Evolutionary conservation across 768 basidiomycete species (phyloP).

Genomic region (Hygrocybe punicea): DNA sequence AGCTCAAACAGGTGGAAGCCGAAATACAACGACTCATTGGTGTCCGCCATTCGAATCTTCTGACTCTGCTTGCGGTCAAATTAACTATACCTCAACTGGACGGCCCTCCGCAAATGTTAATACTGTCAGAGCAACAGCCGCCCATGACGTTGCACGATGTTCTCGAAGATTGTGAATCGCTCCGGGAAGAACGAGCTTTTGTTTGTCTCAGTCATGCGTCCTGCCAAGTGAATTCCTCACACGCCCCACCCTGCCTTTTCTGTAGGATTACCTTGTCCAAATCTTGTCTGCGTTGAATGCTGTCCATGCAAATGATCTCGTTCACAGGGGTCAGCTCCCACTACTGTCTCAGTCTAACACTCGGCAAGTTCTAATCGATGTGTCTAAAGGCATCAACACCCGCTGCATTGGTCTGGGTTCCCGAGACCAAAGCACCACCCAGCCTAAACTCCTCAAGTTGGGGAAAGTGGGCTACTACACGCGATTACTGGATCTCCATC

Average conservation of each 20-base stretch:
- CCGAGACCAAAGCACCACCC: conserved; percentile 43
- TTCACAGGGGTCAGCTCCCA: conserved; percentile 60
- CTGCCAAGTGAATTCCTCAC: background rate
- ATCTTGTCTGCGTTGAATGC: conserved; percentile 67
- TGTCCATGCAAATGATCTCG: conserved; percentile 59
- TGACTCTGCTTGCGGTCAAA: conserved; percentile 66
- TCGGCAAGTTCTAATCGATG: background rate
- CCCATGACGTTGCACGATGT: conserved; percentile 66
- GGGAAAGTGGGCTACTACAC: conserved; percentile 69
- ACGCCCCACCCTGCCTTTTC: no score
- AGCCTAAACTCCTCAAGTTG: conserved; percentile 69
- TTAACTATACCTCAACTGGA: conserved; percentile 49
- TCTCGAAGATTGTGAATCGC: conserved; percentile 68
- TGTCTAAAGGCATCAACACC: conserved; percentile 49
- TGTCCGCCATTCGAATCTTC: conserved; percentile 64
- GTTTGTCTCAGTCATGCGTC: conserved; percentile 39
- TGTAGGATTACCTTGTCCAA: conserved; percentile 74
- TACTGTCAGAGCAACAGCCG: conserved; percentile 72
- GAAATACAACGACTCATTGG: conserved; percentile 60
- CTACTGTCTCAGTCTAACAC: background rate
- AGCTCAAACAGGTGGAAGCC: conserved; percentile 60
- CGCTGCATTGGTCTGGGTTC: conserved; percentile 60
- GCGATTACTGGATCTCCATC: conserved; percentile 72
- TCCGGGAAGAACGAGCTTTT: conserved; percentile 68
- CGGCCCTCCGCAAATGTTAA: conserved; percentile 51